Base-by-base conservation (phyloP, 805 yeast genomes). In the Wickerhamiella cacticola region DNA sequence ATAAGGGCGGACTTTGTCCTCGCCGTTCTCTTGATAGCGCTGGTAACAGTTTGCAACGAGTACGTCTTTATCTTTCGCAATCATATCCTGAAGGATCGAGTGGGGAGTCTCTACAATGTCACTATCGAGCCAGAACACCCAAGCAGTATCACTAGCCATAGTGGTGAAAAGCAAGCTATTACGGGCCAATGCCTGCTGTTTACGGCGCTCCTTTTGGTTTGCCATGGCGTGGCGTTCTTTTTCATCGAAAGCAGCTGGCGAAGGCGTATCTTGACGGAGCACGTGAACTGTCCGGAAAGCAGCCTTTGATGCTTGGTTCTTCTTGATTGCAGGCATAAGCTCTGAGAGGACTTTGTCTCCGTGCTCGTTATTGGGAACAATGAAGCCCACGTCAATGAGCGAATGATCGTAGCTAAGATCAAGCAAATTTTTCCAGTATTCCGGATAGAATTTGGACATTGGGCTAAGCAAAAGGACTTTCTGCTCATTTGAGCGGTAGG, bases 121-220 rank as follows among this genome's bases (percentile, higher is more conserved):
- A 2, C 95, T 80, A 65, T 92, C 99, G 55, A 92, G 69, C 99
- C 99, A 92, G 45, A 92, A 68, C 16, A 89, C 82, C 98, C 98
- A 92, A 19, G 94, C 78, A 2, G 94, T 87, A 56, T 82, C 76
- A 18, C 96, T 94, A 3, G 87, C 82, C 41, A 92, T 68, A 1
- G 96, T 78, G 8, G 96, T 82, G 67, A 87, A 86, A 43, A 92
- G 71, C 50, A 92, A 69, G 34, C 95, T 87, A 69, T 92, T 92
- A 62, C 98, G 74, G 2, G 97, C 96, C 54, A 86, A 69, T 2
- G 96, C 94, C 97, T 92, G 89, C 59, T 79, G 78, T 4, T 82
- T 64, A 56, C 98, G 77, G 63, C 98, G 76, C 58, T 83, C 82
- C 64, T 87, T 88, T 65, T 92, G 98, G 23, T 79, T 94, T 22